phyloP scores from a whole-genome alignment of 768 basidiomycete species.

The Mycena kentingensis region DNA sequence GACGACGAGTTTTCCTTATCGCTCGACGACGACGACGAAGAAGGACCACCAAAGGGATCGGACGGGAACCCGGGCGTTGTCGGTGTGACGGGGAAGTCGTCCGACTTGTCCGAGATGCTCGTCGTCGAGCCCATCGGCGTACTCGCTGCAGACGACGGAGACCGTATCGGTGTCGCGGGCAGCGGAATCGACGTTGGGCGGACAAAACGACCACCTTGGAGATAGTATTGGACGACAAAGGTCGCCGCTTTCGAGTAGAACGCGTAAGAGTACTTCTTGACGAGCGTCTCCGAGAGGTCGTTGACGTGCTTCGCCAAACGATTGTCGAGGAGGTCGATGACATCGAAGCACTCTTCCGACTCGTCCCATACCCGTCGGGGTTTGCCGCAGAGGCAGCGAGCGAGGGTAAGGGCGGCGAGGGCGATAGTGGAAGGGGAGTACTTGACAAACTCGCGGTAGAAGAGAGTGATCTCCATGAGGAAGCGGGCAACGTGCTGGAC shows the following conservation, averaged over 20 bases:
- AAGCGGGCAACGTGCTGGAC: conserved; percentile 96
- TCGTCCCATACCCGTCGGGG: conserved; percentile 80
- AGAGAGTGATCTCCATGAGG: conserved; percentile 98
- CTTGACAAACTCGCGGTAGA: conserved; percentile 93
- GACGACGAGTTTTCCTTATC: conserved; percentile 82
- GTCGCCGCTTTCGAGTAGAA: conserved; percentile 97
- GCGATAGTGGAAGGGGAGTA: conserved; percentile 87
- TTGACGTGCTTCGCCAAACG: conserved; percentile 88
- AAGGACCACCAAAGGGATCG: conserved; percentile 49
- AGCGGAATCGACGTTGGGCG: conserved; percentile 49
- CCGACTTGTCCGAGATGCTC: conserved; percentile 71
- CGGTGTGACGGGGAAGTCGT: conserved; percentile 84
- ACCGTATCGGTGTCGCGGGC: conserved; percentile 69
- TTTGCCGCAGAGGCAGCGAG: conserved; percentile 85
- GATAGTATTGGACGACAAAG: conserved; percentile 90
- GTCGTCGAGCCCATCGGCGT: conserved; percentile 79
- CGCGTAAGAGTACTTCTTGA: conserved; percentile 97
- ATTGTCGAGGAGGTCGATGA: conserved; percentile 83
- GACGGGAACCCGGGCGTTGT: conserved; percentile 70
- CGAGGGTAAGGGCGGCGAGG: conserved; percentile 83
- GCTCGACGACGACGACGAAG: conserved; percentile 58
- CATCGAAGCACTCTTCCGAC: conserved; percentile 78
- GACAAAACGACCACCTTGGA: conserved; percentile 78
- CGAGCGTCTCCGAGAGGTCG: conserved; percentile 90
- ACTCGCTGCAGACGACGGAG: conserved; percentile 56